Evolutionary conservation across 768 basidiomycete genomes (phyloP).

Genomic region (Xerocomus brunneocitrinus): DNA sequence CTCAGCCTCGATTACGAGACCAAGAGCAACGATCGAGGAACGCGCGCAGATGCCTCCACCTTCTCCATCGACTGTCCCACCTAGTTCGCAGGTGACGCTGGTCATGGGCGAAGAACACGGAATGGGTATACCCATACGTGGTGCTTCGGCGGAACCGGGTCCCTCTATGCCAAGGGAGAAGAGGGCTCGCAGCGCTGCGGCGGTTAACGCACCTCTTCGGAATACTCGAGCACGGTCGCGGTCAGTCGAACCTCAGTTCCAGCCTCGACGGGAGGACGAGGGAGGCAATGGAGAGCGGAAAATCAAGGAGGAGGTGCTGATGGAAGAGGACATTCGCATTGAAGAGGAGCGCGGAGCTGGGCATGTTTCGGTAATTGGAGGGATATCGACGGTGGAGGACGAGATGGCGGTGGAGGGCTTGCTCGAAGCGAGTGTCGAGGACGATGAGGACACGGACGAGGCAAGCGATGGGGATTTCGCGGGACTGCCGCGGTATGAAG

Average conservation of each 20-base stretch:
- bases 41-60: not conserved
- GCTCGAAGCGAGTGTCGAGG: slow-evolving; percentile 6
- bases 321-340: slow-evolving; percentile 6
- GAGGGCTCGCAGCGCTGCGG: not conserved
- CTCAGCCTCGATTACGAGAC: not conserved
- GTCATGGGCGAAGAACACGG: slow-evolving; percentile 1
- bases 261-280: not conserved
- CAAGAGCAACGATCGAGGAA: not conserved
- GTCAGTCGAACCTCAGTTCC: slow-evolving; percentile 15
- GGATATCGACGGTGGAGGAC: slow-evolving; percentile 7
- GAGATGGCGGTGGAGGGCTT: slow-evolving; percentile 23
- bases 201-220: slow-evolving; percentile 10
- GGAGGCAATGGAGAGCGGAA: slow-evolving; percentile 5
- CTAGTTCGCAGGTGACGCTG: slow-evolving; percentile 10
- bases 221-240: slow-evolving; percentile 22
- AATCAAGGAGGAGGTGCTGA: slow-evolving; percentile 1
- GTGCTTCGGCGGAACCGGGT: slow-evolving; percentile 12
- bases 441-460: not conserved
- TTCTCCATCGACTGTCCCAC: not conserved
- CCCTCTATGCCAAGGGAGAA: slow-evolving; percentile 2
- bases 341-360: not conserved
- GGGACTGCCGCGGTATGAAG: slow-evolving; percentile 10
- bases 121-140: slow-evolving; percentile 6
- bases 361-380: not conserved
- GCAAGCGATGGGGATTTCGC: not conserved